These are phyloP conservation scores for Candida sithepensis DNA, from an alignment of 805 yeast genomes.

Conservation along the genomic window DNA sequence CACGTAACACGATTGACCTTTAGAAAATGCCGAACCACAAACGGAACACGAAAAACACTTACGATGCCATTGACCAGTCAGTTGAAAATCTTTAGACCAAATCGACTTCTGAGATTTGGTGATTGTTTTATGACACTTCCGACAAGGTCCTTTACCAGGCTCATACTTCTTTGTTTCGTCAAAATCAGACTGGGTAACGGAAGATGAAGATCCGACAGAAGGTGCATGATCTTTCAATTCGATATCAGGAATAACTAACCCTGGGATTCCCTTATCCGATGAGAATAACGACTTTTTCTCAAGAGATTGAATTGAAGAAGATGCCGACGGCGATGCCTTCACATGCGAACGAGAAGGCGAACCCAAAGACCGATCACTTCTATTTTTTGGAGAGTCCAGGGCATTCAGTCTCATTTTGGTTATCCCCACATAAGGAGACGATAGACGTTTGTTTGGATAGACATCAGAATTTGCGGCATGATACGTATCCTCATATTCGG, in stretches of 20 bases:
- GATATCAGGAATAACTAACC: background rate
- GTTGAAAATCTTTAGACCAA: slow-evolving; percentile 78
- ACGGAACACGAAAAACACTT: slow-evolving; percentile 72
- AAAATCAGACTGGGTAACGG: background rate
- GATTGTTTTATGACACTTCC: slow-evolving; percentile 62
- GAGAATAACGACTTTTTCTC: background rate
- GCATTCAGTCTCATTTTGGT: slow-evolving; percentile 20
- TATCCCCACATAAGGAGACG: slow-evolving; percentile 10
- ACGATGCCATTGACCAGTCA: slow-evolving; percentile 93
- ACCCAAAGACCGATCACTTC: slow-evolving; percentile 1
- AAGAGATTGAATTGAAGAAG: background rate
- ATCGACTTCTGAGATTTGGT: slow-evolving; percentile 54
- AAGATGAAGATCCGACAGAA: background rate
- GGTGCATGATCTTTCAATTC: background rate
- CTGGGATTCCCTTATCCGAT: background rate
- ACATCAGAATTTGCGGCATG: background rate
- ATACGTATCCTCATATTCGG: slow-evolving; percentile 25
- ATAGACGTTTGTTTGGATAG: too few relatives aligned
- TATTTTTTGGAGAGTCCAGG: slow-evolving; percentile 14
- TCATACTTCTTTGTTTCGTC: slow-evolving; percentile 26
- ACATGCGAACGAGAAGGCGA: background rate
- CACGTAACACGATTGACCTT: slow-evolving; percentile 68
- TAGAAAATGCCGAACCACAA: slow-evolving; percentile 58
- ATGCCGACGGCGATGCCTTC: background rate
- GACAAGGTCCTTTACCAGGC: slow-evolving; percentile 79